Evolutionary conservation across 2,329 filamentous ascomycete genomes (phyloP).

Genomic region (Pyricularia pennisetigena): DNA sequence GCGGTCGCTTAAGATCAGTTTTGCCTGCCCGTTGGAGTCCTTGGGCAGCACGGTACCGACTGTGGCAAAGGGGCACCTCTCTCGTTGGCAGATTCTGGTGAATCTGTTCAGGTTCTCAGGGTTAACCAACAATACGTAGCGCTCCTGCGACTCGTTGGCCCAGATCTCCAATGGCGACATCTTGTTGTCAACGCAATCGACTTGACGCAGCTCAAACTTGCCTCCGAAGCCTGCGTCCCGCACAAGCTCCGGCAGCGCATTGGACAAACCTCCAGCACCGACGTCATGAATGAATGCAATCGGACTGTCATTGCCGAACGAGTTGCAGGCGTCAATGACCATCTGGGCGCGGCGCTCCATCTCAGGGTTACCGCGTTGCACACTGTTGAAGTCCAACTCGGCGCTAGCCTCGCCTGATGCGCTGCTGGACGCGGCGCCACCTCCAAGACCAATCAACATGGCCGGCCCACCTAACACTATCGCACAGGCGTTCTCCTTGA

Average conservation of each 20-base stretch:
- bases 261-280: conserved; percentile 71
- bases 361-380: conserved; percentile 94
- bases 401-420: conserved; percentile 81
- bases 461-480: conserved; percentile 92
- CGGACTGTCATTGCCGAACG: conserved; percentile 74
- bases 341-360: conserved; percentile 93
- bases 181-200: conserved; percentile 80
- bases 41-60: conserved; percentile 67
- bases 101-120: conserved; percentile 72
- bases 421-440: conserved; percentile 87
- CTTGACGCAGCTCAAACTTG: conserved; percentile 85
- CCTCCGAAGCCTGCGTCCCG: conserved; percentile 88
- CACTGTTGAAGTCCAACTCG: conserved; percentile 92
- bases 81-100: conserved; percentile 59
- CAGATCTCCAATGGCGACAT: conserved; percentile 97
- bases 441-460: conserved; percentile 95
- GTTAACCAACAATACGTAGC: conserved; percentile 87
- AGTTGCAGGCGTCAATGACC: conserved; percentile 91
- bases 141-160: conserved; percentile 95
- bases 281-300: conserved; percentile 98
- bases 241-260: conserved; percentile 78
- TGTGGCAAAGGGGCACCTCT: conserved; percentile 86
- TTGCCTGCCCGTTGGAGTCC: conserved; percentile 53
- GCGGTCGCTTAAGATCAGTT: conserved; percentile 71
- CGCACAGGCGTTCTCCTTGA: conserved; percentile 79